Conservation (phyloP, 495 filamentous ascomycete species). For the Penicillium verhagenii region DNA sequence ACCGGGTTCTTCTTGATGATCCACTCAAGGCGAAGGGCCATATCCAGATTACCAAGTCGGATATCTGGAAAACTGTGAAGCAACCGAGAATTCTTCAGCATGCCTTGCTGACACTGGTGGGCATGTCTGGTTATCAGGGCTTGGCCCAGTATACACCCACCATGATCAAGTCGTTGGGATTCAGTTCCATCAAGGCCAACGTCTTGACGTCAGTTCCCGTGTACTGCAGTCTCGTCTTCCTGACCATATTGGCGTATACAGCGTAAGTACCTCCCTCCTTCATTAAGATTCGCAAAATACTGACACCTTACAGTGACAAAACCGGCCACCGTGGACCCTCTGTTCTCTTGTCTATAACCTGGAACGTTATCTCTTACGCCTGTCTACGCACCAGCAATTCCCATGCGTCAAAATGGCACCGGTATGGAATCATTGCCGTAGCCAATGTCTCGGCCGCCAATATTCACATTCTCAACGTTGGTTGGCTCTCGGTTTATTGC, state of each 20-base stretch:
- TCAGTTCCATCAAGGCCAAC: conserved; percentile 45
- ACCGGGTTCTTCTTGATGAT: conserved; percentile 45
- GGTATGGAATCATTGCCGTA: conserved; percentile 47
- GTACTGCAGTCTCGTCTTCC: conserved; percentile 44
- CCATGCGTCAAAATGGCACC: conserved; percentile 31
- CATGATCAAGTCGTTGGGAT: conserved; percentile 45
- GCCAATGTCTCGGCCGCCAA: conserved; percentile 50
- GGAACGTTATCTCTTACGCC: conserved; percentile 44
- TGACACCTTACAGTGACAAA: too few relatives aligned
- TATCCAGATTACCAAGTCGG: conserved; percentile 39
- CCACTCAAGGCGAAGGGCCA: conserved; percentile 39
- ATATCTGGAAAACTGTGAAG: conserved; percentile 40
- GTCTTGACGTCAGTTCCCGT: conserved; percentile 51
- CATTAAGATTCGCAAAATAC: too few relatives aligned
- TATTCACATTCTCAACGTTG: conserved; percentile 49
- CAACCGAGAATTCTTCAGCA: conserved; percentile 44
- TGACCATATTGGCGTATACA: conserved; percentile 40
- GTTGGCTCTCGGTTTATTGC: conserved; percentile 50
- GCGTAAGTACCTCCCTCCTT: too few relatives aligned
- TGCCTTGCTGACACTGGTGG: conserved; percentile 39
- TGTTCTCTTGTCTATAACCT: conserved; percentile 39
- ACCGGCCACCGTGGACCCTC: conserved; percentile 44
- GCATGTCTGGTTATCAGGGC: conserved; percentile 47
- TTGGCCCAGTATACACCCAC: conserved; percentile 39
- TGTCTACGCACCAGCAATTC: conserved; percentile 27